phyloP scores from a whole-genome alignment of 495 filamentous ascomycete genomes.

The Thermochaetoides thermophila region DNA sequence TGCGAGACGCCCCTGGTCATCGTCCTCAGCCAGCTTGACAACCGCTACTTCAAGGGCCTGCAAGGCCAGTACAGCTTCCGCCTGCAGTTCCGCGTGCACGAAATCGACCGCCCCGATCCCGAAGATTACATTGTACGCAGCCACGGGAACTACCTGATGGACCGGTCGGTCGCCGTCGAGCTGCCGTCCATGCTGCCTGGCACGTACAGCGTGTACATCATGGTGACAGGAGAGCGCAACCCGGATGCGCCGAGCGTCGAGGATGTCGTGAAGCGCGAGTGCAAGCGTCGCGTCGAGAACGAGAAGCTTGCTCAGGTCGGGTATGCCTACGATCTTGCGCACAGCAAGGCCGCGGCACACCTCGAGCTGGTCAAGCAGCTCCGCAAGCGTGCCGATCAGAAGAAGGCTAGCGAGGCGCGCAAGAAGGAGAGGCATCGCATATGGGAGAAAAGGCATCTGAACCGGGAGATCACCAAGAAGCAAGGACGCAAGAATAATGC shows the following conservation, averaged over 20 bases:
- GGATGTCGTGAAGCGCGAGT: constrained; percentile 54
- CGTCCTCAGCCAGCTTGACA: constrained; percentile 76
- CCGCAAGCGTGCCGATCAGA: constrained; percentile 31
- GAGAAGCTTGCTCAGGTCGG: constrained; percentile 82
- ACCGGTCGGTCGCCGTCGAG: constrained; percentile 34
- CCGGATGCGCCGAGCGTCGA: constrained; percentile 42
- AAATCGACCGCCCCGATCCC: constrained; percentile 49
- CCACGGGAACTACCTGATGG: constrained; percentile 51
- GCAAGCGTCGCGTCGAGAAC: constrained; percentile 42
- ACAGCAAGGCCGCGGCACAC: constrained; percentile 57
- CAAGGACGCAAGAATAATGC: constrained; percentile 31
- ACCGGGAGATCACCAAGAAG: constrained; percentile 29
- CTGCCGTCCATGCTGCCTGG: constrained; percentile 53
- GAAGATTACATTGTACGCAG: constrained; percentile 81
- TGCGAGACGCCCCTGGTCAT: constrained; percentile 61
- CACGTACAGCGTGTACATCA: constrained; percentile 70
- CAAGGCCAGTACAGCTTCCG: constrained; percentile 68
- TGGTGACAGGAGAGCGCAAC: constrained; percentile 54
- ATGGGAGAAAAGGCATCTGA: constrained; percentile 36
- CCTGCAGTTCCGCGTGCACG: constrained; percentile 77
- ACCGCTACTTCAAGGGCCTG: constrained; percentile 74
- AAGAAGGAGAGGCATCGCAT: constrained; percentile 27
- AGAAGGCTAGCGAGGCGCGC: constrained; percentile 33
- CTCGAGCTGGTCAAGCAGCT: constrained; percentile 44
- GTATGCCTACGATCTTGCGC: constrained; percentile 75